Conservation (phyloP, 2,329 filamentous ascomycete genomes). For the Sporothrix globosa region DNA sequence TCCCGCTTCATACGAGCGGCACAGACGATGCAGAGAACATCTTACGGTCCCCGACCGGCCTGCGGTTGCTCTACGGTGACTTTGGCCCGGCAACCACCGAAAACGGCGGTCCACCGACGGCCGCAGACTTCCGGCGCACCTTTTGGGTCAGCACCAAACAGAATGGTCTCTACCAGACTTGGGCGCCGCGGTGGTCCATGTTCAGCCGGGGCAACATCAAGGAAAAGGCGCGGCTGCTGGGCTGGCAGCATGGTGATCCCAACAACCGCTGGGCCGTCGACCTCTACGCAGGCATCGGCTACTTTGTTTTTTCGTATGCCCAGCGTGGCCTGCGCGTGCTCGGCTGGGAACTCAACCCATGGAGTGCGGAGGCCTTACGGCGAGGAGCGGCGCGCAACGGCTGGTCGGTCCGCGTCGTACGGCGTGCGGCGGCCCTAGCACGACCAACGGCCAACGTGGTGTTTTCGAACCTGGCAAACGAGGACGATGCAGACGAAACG, state of each 20-base stretch:
- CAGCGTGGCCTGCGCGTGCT: slow-evolving; percentile 71
- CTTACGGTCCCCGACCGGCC: slow-evolving; percentile 70
- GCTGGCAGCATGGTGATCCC: slow-evolving; percentile 44
- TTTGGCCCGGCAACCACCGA: slow-evolving; percentile 62
- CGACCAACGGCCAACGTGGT: slow-evolving; percentile 47
- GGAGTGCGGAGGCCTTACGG: slow-evolving; percentile 81
- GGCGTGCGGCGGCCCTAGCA: slow-evolving; percentile 45
- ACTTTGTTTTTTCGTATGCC: slow-evolving; percentile 86
- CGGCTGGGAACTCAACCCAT: slow-evolving; percentile 89
- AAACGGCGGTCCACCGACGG: slow-evolving; percentile 39
- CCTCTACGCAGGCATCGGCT: slow-evolving; percentile 90
- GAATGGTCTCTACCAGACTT: slow-evolving; percentile 78
- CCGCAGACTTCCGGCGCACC: slow-evolving; percentile 63
- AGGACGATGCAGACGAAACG: background rate
- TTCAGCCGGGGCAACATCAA: slow-evolving; percentile 89
- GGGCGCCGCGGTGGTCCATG: slow-evolving; percentile 92
- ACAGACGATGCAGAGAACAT: slow-evolving; percentile 60
- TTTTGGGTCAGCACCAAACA: slow-evolving; percentile 82
- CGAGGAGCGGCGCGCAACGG: slow-evolving; percentile 72
- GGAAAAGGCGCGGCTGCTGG: slow-evolving; percentile 79
- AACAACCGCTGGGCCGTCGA: slow-evolving; percentile 65
- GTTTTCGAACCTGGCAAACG: background rate
- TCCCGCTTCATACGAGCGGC: slow-evolving; percentile 51
- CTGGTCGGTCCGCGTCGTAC: slow-evolving; percentile 64
- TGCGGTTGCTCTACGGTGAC: slow-evolving; percentile 71